Conservation (phyloP, 1,284 basidiomycete genomes). For the Puccinia hordei region DNA sequence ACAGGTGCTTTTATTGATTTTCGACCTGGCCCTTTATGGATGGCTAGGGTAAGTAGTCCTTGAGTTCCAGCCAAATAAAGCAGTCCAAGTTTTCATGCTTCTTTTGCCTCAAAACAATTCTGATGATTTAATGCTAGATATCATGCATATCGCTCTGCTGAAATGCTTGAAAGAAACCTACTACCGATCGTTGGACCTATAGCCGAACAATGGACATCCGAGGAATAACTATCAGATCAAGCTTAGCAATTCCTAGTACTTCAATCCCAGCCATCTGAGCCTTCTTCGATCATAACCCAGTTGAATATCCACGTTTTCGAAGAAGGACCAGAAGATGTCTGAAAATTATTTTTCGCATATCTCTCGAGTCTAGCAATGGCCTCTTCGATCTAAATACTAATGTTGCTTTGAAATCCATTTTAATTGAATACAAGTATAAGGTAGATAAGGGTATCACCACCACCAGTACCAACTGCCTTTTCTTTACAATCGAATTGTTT, state of each 20-base stretch:
- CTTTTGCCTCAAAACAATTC: background rate
- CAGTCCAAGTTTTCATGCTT: background rate
- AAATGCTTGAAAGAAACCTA: conserved; percentile 38
- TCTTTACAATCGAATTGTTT: no score
- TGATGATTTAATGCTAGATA: conserved; percentile 9
- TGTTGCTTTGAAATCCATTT: no score
- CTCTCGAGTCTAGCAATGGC: no score
- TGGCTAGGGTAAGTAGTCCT: conserved; percentile 45
- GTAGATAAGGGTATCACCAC: no score
- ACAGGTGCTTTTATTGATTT: conserved; percentile 27
- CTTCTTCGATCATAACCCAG: background rate
- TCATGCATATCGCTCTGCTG: conserved; percentile 45
- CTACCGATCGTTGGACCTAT: conserved; percentile 42
- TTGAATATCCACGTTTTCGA: no score
- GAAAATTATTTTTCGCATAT: no score
- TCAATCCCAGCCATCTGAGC: background rate
- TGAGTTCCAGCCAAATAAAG: background rate
- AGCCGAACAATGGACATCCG: conserved; percentile 47
- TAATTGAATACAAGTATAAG: no score
- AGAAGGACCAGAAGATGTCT: no score
- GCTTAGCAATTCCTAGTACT: background rate
- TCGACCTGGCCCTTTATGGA: conserved; percentile 41
- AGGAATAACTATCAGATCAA: conserved; percentile 21
- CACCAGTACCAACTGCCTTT: no score
- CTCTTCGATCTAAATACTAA: no score